Base-by-base conservation (phyloP, 768 basidiomycete species). In the Termitomyces sp. region DNA sequence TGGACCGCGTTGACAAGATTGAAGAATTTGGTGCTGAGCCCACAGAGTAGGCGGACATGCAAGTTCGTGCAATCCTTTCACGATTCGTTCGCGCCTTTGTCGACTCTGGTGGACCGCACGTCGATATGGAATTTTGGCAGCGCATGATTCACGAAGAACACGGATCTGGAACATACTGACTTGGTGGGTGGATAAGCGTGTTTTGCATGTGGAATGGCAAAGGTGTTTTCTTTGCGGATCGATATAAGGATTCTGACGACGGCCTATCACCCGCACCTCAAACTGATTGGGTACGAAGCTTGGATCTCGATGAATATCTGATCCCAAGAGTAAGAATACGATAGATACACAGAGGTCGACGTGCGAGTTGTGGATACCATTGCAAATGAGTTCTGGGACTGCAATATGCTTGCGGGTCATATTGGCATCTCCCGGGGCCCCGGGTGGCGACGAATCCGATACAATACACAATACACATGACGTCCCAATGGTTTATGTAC, bases 401-500 rank as follows among this genome's bases (percentile, higher is more conserved):
- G 67, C 36, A 45, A 63, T 12, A 64, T 71, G 63, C 59, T 67
- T 48, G 60, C 65, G 6, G 67, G 69, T 5, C 68, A 67, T 60
- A 22, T 64, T 37, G 57, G 60, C 6, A 52, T 53, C n/a, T 33
- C 32, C 1, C 33, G n/a, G n/a, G n/a, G n/a, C n/a, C n/a, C n/a
- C 62, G 20, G 54, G 50, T 10, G 60, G 60, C 3, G 44, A 51
- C 3, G 22, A 47, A 2, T 22, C 34, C 13, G 63, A 65, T 42
- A 62, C 60, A 4, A 36, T 68, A 22, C 57, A 51, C 20, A 65
- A n/a, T n/a, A n/a, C n/a, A n/a, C n/a, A n/a, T 63, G 33, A 48
- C 49, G 5, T 62, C 64, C 9, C 53, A 57, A n/a, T 64, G 66
- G 65, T 67, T 65, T 43, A 67, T 67, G 61, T 64, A 64, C 36